Evolutionary conservation across 331 rosid genomes (phyloP), one percentile per base, ranked within the genome.

Genomic region (Quercus phellos): DNA sequence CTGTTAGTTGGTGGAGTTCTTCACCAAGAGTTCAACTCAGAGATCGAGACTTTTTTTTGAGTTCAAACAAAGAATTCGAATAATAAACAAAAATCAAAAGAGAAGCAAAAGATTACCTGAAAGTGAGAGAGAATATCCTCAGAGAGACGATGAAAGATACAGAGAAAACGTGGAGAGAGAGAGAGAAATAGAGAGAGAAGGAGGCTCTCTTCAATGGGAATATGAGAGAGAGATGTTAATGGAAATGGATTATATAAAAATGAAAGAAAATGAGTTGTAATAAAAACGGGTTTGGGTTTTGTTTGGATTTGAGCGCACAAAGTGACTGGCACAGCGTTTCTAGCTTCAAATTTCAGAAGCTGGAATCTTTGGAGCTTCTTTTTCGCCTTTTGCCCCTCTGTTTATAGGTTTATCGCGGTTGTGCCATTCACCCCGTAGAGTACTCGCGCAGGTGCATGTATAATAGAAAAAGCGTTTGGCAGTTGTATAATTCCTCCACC

Each of bases 281-380:
- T 84, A 79, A 81, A 80, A 46, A 13, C 4, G 53, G 53, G 4
- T 46, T 46, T 46, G 14, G 14, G 76, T 68, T 85, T 92, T 82
- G 90, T 88, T 80, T 87, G 88, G 90, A 85, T 85, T 83, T 70
- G 86, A 85, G 85, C 77, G 82, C 81, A 80, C 76, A 34, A 55
- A 71, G 72, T 78, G 82, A 86, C 73, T 24, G 55, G 27, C 84
- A 84, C 84, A 79, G 83, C 90, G 82, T 35, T 82, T 84, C 75
- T 82, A 78, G 90, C 96, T 94, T 88, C 96, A 88, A 89, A 85
- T 78, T 78, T 81, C 75, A 55, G 80, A 82, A 82, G 83, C 81
- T 80, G 86, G 92, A 89, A 92, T 92, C 91, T 88, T 89, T 89
- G 94, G 87, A 89, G 64, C 76, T 85, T 81, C 51, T 26, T 51